phyloP scores from a whole-genome alignment of 2,329 filamentous ascomycete genomes.

The Aschersonia sp. region DNA sequence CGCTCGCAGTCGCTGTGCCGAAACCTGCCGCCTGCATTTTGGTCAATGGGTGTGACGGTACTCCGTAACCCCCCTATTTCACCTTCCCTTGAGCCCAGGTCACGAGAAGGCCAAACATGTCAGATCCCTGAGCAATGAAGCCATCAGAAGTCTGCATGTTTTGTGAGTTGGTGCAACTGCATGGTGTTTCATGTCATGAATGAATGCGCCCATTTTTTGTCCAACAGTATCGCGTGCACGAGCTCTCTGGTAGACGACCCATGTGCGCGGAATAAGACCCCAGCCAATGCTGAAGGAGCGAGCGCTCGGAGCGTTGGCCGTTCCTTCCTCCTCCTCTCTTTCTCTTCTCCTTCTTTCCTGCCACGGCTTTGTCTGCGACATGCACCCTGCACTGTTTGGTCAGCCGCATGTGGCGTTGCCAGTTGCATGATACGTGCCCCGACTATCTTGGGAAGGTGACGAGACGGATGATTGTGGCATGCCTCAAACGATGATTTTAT shows the following conservation, averaged over 20 bases:
- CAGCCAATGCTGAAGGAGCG: background rate
- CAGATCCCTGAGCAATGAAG: background rate
- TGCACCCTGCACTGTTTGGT: too few relatives aligned
- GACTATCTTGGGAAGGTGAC: too few relatives aligned
- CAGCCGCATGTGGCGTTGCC: too few relatives aligned
- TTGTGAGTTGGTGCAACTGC: background rate
- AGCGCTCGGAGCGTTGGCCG: background rate
- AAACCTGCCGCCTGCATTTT: background rate
- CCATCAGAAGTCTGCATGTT: background rate
- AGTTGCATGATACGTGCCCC: too few relatives aligned
- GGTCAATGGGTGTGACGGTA: background rate
- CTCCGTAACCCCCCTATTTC: too few relatives aligned
- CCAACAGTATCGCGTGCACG: background rate
- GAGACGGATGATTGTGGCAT: too few relatives aligned
- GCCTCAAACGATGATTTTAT: too few relatives aligned
- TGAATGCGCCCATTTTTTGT: background rate
- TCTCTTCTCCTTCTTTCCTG: too few relatives aligned
- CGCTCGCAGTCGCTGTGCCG: too few relatives aligned
- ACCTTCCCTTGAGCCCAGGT: background rate
- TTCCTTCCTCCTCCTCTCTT: background rate
- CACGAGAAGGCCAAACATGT: background rate
- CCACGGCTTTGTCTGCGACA: too few relatives aligned
- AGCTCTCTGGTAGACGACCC: background rate
- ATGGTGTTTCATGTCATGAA: background rate
- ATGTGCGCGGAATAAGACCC: background rate